Evolutionary conservation across 495 filamentous ascomycete species (phyloP), one percentile per base, ranked within the genome.

Genomic region (Alectoria sarmentosa): DNA sequence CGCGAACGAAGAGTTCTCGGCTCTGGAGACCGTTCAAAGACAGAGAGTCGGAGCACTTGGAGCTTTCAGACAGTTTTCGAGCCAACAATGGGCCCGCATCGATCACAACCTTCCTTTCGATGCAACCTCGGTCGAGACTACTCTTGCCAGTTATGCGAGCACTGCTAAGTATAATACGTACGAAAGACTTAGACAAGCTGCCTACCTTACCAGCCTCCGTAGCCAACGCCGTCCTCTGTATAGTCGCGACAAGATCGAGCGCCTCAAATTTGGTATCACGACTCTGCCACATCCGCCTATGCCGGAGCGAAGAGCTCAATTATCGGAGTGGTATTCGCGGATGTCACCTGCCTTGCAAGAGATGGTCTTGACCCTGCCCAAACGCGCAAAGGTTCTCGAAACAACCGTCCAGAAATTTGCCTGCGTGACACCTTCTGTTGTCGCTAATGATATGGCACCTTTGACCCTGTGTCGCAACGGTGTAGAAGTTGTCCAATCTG

Each of bases 361-460:
- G 9, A 88, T 95, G 77, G 85, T 95, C 23, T 82, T 84, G 32
- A 90, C 86, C 0, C 73, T 96, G 7, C 82, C 87, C 34, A 81
- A 92, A 69, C 86, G 92, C 7, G 82, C 91, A 2, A 79, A 81
- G 34, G 77, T 79, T 3, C 82, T 96, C 77, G 84, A 90, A 67
- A 82, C 84, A 3, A 86, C 83, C n/a, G 85, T 97, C 57, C 85
- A 87, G 65, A 88, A 92, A 71, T 98, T 96, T 69, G 89, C 86
- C 37, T 98, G 92, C 66, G 86, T 96, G 60, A 98, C 93, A 0
- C 93, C 93, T 1, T 86, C 90, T 17, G 92, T 90, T 39, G 84
- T 94, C 21, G 90, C 92, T 1, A 79, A 86, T 17, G 91, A 95
- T 58, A 80, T 93, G 70, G 68, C 64, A 38, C 57, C 66, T 46